Conservation (phyloP, 345 rosid species). For the Citrus maxima region DNA sequence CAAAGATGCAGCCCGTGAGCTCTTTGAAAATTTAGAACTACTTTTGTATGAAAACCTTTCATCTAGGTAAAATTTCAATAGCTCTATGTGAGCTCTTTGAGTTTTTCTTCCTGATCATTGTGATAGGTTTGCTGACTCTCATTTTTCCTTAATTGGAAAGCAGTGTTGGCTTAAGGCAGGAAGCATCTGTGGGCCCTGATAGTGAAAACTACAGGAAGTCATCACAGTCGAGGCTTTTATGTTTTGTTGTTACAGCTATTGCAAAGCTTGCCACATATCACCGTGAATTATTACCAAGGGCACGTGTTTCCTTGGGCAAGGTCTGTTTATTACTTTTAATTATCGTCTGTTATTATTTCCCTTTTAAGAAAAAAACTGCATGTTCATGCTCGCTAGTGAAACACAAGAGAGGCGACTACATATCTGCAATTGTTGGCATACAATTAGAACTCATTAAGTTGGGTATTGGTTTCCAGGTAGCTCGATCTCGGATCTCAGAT, state of each 20-base stretch:
- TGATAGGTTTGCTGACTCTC: not conserved
- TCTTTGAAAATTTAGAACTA: slow-evolving; percentile 87
- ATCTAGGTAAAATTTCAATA: slow-evolving; percentile 50
- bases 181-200: slow-evolving; percentile 38
- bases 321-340: slow-evolving; percentile 31
- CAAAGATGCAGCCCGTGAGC: slow-evolving; percentile 95
- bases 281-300: slow-evolving; percentile 78
- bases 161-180: slow-evolving; percentile 74
- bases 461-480: slow-evolving; percentile 47
- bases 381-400: not conserved
- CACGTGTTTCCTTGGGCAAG: slow-evolving; percentile 97
- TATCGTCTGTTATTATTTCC: not conserved
- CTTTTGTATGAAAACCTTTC: slow-evolving; percentile 93
- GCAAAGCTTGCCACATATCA: slow-evolving; percentile 91
- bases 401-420: not conserved
- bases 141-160: slow-evolving; percentile 36
- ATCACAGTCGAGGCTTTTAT: slow-evolving; percentile 83
- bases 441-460: not conserved
- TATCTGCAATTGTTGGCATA: not conserved
- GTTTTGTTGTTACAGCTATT: slow-evolving; percentile 92
- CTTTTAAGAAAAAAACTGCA: not conserved
- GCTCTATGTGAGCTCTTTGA: not conserved
- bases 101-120: not conserved
- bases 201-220: slow-evolving; percentile 44
- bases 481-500: slow-evolving; percentile 84